phyloP scores from a whole-genome alignment of 305 asterid genomes.

The Lippia alba region DNA sequence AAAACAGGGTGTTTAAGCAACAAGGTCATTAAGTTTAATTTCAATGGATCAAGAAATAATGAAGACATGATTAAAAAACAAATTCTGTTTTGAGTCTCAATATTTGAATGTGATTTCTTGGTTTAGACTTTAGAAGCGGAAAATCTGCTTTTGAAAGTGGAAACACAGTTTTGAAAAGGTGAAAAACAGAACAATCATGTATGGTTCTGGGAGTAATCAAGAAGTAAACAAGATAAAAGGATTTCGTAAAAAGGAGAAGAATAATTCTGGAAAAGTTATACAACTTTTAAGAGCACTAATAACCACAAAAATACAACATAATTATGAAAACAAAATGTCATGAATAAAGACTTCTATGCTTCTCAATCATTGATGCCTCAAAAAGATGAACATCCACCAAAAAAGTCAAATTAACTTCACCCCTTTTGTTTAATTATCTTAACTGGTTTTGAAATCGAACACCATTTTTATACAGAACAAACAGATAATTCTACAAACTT shows the following conservation, averaged over 20 bases:
- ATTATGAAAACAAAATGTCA: neutral
- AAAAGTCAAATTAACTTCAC: slow-evolving; percentile 20
- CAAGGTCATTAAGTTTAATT: too few species aligned
- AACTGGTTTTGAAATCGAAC: neutral
- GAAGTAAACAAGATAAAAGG: slow-evolving; percentile 2
- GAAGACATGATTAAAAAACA: neutral
- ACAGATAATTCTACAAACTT: neutral
- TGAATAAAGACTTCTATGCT: neutral
- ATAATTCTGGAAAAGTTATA: neutral
- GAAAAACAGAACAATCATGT: neutral
- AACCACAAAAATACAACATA: neutral
- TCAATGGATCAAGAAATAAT: too few species aligned
- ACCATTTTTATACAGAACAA: neutral
- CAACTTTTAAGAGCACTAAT: slow-evolving; percentile 31
- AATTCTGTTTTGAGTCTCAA: neutral
- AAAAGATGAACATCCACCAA: slow-evolving; percentile 14
- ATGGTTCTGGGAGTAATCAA: neutral
- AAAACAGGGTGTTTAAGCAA: too few species aligned
- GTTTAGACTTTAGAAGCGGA: too few species aligned
- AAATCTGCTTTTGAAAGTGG: neutral
- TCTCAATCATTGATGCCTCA: slow-evolving; percentile 5
- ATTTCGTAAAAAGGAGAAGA: neutral
- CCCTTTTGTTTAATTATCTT: too few species aligned
- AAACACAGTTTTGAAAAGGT: slow-evolving; percentile 6
- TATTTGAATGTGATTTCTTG: too few species aligned